Conservation (phyloP, 2,329 filamentous ascomycete genomes). For the Macrophomina phaseolina region DNA sequence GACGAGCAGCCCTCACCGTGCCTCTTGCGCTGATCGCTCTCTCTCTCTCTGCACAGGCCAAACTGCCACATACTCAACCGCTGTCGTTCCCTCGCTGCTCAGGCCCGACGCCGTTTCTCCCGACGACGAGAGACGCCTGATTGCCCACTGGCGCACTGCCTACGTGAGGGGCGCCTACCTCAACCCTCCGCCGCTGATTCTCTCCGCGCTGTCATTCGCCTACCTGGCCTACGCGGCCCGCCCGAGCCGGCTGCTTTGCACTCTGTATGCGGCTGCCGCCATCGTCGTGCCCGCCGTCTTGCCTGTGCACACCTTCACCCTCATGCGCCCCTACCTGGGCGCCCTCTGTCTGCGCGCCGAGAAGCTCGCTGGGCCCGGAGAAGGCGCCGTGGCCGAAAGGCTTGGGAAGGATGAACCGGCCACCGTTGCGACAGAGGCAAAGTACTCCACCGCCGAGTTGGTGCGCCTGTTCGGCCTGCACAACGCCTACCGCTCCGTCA, state of each 20-base stretch:
- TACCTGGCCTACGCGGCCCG: slow-evolving; percentile 7
- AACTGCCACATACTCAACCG: slow-evolving; percentile 13
- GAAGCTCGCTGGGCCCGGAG: slow-evolving; percentile 16
- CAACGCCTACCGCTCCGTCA: slow-evolving; percentile 14
- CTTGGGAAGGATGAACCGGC: slow-evolving; percentile 12
- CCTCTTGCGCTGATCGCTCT: not conserved
- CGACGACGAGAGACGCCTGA: slow-evolving; percentile 13
- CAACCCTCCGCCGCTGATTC: not conserved
- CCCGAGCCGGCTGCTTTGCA: not conserved
- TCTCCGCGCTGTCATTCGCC: slow-evolving; percentile 8
- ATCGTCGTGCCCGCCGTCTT: slow-evolving; percentile 15
- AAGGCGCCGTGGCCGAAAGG: not conserved
- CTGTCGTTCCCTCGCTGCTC: slow-evolving; percentile 21
- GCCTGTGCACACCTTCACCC: slow-evolving; percentile 20
- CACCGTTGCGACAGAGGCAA: not conserved
- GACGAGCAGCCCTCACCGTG: too few relatives aligned
- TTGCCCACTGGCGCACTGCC: slow-evolving; percentile 15
- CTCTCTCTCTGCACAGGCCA: slow-evolving; percentile 8
- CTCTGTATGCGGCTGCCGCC: slow-evolving; percentile 7
- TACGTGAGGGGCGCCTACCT: slow-evolving; percentile 13
- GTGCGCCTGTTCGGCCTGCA: slow-evolving; percentile 10
- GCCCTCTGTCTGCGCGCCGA: slow-evolving; percentile 20
- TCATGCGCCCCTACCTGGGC: slow-evolving; percentile 20
- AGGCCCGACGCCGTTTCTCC: not conserved
- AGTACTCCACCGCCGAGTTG: not conserved